Percentiles rank a stretch among this genome's conserved stretches.
Evolutionary conservation across 2,329 filamentous ascomycete species (phyloP).

Genomic region (Calonectria pseudoreteaudii): DNA sequence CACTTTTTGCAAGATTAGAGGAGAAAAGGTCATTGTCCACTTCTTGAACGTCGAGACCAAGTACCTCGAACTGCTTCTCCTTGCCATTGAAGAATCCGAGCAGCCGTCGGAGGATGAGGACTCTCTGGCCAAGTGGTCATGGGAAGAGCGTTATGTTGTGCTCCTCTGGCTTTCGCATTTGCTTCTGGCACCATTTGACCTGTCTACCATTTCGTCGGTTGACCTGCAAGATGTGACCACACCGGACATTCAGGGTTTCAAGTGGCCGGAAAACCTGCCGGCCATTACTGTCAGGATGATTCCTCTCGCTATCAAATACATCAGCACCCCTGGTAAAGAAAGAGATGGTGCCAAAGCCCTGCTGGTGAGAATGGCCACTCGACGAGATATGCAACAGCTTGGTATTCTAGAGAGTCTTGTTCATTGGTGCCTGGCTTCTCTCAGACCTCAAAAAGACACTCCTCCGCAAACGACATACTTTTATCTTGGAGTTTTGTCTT

Average conservation of each 20-base stretch:
- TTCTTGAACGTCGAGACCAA: constrained; percentile 92
- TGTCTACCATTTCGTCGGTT: constrained; percentile 82
- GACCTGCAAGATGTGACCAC: constrained; percentile 60
- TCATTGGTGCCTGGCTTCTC: constrained; percentile 74
- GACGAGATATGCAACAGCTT: constrained; percentile 87
- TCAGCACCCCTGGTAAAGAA: constrained; percentile 85
- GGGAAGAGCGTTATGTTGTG: constrained; percentile 91
- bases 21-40: constrained; percentile 90
- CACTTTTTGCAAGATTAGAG: constrained; percentile 92
- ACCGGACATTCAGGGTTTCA: constrained; percentile 59
- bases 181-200: constrained; percentile 88
- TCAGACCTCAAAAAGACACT: constrained; percentile 59
- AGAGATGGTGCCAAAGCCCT: constrained; percentile 87
- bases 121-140: constrained; percentile 63
- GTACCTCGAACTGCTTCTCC: constrained; percentile 83
- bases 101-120: constrained; percentile 34
- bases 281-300: constrained; percentile 78
- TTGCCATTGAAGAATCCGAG: constrained; percentile 75
- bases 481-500: constrained; percentile 82
- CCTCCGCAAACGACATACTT: constrained; percentile 72
- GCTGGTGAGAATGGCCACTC: constrained; percentile 83
- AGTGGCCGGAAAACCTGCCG: constrained; percentile 72
- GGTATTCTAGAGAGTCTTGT: constrained; percentile 77
- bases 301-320: constrained; percentile 76
- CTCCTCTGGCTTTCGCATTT: constrained; percentile 90